phyloP scores from a whole-genome alignment of 257 asterid genomes.

The Rauvolfia tetraphylla region DNA sequence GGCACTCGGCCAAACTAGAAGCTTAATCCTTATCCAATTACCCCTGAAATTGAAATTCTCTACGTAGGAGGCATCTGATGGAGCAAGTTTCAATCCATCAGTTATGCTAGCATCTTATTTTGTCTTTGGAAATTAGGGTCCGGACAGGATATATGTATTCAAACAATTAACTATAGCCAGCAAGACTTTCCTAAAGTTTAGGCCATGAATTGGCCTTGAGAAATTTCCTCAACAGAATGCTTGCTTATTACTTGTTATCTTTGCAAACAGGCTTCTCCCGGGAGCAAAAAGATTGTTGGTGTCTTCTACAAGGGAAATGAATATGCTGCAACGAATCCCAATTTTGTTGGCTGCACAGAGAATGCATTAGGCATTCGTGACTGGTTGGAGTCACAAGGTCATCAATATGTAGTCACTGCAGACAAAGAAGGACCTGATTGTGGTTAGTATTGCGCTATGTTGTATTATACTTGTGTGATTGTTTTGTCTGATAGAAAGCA shows the following conservation, averaged over 20 bases:
- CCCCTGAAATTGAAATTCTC: neutral
- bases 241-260: neutral
- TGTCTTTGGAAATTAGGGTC: neutral
- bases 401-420: conserved; percentile 75
- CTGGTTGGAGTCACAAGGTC: conserved; percentile 93
- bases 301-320: conserved; percentile 88
- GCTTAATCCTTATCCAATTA: neutral
- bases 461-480: neutral
- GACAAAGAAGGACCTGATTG: conserved; percentile 90
- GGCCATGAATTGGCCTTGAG: neutral
- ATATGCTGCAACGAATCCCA: conserved; percentile 86
- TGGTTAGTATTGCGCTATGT: conserved; percentile 39
- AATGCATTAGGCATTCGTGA: conserved; percentile 87
- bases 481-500: neutral
- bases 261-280: conserved; percentile 65
- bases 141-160: neutral
- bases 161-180: neutral
- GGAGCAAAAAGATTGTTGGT: conserved; percentile 94
- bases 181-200: neutral
- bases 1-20: neutral
- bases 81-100: neutral
- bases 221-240: neutral
- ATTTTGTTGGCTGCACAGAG: conserved; percentile 83
- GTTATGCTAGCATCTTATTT: neutral
- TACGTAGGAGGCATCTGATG: neutral